Percentiles rank a stretch among this genome's conserved stretches.
Conservation (phyloP, 2,329 filamentous ascomycete genomes). For the Neospermospora avenae region DNA sequence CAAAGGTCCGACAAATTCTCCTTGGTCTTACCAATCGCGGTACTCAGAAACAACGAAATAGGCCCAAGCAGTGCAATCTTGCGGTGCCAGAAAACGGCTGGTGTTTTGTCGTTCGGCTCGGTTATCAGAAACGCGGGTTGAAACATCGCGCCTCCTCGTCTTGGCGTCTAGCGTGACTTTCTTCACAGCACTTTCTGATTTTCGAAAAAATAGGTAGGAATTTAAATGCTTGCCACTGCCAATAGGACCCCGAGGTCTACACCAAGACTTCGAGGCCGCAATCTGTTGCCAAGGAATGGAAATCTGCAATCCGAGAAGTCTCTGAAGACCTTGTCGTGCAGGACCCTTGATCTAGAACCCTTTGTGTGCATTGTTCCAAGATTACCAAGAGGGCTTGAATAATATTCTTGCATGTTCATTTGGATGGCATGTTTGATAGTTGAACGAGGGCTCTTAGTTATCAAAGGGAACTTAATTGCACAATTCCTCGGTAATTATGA, state of each 20-base stretch:
- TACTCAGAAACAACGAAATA: not conserved
- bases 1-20: not conserved
- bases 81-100: not conserved
- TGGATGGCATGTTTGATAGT: not conserved
- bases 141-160: constrained; percentile 1
- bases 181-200: not conserved
- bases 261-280: not conserved
- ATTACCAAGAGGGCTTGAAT: not conserved
- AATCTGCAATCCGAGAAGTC: not conserved
- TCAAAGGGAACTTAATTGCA: not conserved
- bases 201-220: not conserved
- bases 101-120: not conserved
- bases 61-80: not conserved
- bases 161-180: not conserved
- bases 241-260: not conserved
- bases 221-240: not conserved
- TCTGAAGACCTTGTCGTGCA: not conserved
- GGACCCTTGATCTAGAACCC: not conserved
- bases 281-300: not conserved
- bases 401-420: not conserved
- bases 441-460: too few relatives aligned
- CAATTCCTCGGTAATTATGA: not conserved
- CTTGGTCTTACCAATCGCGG: not conserved
- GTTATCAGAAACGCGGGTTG: not conserved
- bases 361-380: not conserved